Evolutionary conservation across 306 rosid species (phyloP).

Genomic region (Prunus kanzakura): DNA sequence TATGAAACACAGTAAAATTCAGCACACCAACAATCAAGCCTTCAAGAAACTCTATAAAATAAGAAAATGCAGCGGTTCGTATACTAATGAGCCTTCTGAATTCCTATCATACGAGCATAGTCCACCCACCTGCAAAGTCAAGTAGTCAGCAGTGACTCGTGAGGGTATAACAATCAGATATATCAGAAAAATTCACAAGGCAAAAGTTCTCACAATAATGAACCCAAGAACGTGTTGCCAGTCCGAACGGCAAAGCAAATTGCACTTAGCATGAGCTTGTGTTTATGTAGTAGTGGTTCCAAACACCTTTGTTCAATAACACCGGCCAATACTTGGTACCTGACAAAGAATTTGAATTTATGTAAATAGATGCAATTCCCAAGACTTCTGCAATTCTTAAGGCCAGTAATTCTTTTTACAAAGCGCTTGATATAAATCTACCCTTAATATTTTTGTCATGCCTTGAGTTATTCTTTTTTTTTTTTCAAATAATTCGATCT

Average conservation of each 20-base stretch:
- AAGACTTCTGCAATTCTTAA: slow-evolving; percentile 7
- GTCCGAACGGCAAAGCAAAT: slow-evolving; percentile 76
- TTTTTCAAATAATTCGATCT: not conserved
- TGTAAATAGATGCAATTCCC: not conserved
- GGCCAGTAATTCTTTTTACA: no score
- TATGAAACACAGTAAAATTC: slow-evolving; percentile 24
- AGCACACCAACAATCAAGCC: slow-evolving; percentile 22
- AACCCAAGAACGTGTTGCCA: slow-evolving; percentile 82
- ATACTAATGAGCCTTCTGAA: slow-evolving; percentile 48
- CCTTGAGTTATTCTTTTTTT: not conserved
- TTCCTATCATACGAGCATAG: slow-evolving; percentile 80
- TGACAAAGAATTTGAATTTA: slow-evolving; percentile 25
- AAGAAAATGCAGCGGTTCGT: slow-evolving; percentile 10
- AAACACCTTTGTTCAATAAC: slow-evolving; percentile 72
- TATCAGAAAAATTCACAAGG: not conserved
- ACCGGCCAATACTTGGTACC: slow-evolving; percentile 83
- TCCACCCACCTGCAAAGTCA: slow-evolving; percentile 78
- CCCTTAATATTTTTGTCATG: no score
- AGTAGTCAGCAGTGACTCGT: slow-evolving; percentile 13
- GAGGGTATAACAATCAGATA: not conserved
- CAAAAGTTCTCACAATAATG: slow-evolving; percentile 58
- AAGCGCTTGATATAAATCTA: not conserved
- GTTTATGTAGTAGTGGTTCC: slow-evolving; percentile 77
- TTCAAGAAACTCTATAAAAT: slow-evolving; percentile 20
- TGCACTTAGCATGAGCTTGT: slow-evolving; percentile 76